These are phyloP conservation scores for Ballota nigra DNA, from an alignment of 257 asterid species.

Conservation along the genomic window DNA sequence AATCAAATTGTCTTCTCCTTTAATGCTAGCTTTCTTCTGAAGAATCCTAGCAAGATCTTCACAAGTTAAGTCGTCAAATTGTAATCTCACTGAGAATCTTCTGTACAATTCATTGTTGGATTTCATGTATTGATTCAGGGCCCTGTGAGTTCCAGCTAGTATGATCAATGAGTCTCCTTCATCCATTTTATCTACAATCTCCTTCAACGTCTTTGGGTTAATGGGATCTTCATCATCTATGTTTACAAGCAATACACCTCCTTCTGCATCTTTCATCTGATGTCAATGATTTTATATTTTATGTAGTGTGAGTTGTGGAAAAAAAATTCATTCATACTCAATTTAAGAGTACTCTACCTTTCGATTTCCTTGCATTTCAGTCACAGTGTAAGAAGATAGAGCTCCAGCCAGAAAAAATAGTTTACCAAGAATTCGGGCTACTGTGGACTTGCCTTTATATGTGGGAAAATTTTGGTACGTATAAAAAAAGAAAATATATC, in stretches of 20 bases:
- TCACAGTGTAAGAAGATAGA: slow-evolving; percentile 39
- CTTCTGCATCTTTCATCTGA: slow-evolving; percentile 45
- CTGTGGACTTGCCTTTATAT: slow-evolving; percentile 46
- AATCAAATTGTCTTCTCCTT: slow-evolving; percentile 24
- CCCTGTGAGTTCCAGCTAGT: slow-evolving; percentile 37
- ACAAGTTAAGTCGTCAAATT: slow-evolving; percentile 47
- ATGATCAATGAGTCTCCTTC: slow-evolving; percentile 31
- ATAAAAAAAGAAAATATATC: background rate
- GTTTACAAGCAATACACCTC: slow-evolving; percentile 45
- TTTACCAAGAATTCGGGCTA: slow-evolving; percentile 51
- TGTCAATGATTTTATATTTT: slow-evolving; percentile 11
- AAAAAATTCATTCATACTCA: slow-evolving; percentile 1
- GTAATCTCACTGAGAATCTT: slow-evolving; percentile 38
- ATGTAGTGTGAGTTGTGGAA: slow-evolving; percentile 6
- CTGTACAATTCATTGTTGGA: slow-evolving; percentile 35
- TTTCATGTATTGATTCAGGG: slow-evolving; percentile 42
- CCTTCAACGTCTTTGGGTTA: slow-evolving; percentile 23
- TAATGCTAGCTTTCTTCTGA: slow-evolving; percentile 34
- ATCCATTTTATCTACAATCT: slow-evolving; percentile 37
- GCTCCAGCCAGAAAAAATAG: slow-evolving; percentile 47
- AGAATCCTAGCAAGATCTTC: slow-evolving; percentile 45
- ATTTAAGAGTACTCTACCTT: slow-evolving; percentile 25
- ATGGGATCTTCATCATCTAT: slow-evolving; percentile 42
- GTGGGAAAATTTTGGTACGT: background rate
- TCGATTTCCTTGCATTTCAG: slow-evolving; percentile 42